Base-by-base conservation (phyloP, 2,329 filamentous ascomycete species). In the Colletotrichum aenigma region DNA sequence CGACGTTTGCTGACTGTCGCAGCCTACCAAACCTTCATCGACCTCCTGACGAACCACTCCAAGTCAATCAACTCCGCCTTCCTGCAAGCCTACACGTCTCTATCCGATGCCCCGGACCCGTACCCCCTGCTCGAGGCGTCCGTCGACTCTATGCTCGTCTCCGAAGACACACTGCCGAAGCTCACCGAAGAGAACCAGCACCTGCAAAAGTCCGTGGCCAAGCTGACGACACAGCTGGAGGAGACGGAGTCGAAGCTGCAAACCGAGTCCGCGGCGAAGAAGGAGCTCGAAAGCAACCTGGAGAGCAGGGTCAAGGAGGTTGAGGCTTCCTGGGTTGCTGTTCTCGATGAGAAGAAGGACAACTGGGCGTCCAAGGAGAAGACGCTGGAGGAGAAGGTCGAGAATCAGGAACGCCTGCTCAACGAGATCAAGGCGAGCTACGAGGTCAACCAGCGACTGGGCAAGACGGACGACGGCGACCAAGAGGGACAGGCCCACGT, bases 1-100 rank as follows among this genome's bases (percentile, higher is more conserved):
- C 24, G 32, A 34, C 24, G 61, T 36, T 43, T 58, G 28, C 69
- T 70, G 28, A 74, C 10, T 32, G 56, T 32, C 24, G 36, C 64
- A 96, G 96, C 96, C 66, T 99, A 99, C 87, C 97, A 99, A 86
- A 94, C 94, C 68, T 99, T 98, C 82, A 98, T 99, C 84, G 97
- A 99, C 83, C 93, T 98, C 74, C 90, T 99, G 76, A 97, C 97
- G 24, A 98, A 96, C 84, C 96, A 98, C 84, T 97, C 96, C 79
- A 99, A 99, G 85, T 92, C 95, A 7, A 95, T 97, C 70, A 97
- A 98, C 80, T 96, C 96, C 18, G 94, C 96, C 8, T 99, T 99
- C 82, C 89, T 99, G 77, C 95, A 98, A 81, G 89, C 97, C 32
- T 99, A 99, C 84, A 97, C 96, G 6, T 94, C 96, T 6, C 89